Evolutionary conservation across 192 early-diverging fungal genomes (phyloP).

Genomic region (Backusella tarrabulga): DNA sequence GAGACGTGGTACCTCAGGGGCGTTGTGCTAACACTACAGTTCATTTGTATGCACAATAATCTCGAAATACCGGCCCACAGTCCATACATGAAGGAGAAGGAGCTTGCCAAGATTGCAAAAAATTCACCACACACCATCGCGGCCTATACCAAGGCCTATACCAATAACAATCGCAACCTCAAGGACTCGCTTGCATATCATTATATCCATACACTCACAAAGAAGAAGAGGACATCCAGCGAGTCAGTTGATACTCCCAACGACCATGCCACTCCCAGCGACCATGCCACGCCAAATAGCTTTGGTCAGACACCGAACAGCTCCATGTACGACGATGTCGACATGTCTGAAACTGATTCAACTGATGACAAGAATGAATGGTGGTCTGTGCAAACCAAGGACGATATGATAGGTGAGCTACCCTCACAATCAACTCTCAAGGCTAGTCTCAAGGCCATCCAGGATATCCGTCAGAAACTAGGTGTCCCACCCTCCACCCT

Average conservation of each 20-base stretch:
- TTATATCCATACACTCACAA: neutral
- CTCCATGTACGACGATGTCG: neutral
- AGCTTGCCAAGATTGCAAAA: constrained; percentile 19
- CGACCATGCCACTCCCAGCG: neutral
- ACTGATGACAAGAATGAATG: neutral
- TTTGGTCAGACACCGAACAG: neutral
- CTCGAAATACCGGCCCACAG: constrained; percentile 22
- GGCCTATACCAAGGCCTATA: constrained; percentile 21
- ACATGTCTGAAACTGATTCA: neutral
- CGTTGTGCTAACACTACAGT: constrained; percentile 43
- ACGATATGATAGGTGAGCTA: neutral
- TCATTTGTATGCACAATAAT: constrained; percentile 29
- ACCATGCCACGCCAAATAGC: neutral
- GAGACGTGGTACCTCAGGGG: constrained; percentile 50
- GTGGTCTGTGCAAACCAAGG: neutral
- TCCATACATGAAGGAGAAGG: constrained; percentile 21
- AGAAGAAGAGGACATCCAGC: neutral
- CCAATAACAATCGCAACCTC: constrained; percentile 16
- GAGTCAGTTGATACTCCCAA: neutral
- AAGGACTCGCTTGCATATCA: constrained; percentile 14
- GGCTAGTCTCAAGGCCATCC: constrained; percentile 22
- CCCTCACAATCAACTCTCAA: neutral
- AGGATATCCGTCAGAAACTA: constrained; percentile 27
- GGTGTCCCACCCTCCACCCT: constrained; percentile 5
- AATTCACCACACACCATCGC: constrained; percentile 24